Conservation (phyloP, 192 early-diverging fungal species). For the Coemansia guatemalensis region DNA sequence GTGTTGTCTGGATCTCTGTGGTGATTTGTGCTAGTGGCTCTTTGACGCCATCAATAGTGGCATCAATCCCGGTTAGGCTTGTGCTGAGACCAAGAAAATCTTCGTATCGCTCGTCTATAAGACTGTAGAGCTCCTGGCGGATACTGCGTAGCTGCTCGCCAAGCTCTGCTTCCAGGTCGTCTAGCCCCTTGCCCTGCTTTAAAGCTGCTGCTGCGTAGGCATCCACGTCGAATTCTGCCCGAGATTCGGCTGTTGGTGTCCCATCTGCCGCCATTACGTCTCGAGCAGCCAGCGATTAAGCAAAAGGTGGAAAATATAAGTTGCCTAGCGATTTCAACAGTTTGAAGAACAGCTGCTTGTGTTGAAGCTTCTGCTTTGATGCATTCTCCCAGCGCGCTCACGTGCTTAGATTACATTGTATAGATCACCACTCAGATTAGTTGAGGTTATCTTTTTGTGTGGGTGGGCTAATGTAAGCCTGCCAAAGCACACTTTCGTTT, state of each 20-base stretch:
- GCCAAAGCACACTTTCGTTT: neutral
- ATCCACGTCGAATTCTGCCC: conserved; percentile 16
- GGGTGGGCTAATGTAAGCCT: neutral
- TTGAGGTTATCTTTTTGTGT: neutral
- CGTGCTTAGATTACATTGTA: neutral
- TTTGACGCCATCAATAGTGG: conserved; percentile 12
- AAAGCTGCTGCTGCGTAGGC: conserved; percentile 24
- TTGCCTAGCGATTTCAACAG: neutral
- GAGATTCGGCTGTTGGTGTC: conserved; percentile 5
- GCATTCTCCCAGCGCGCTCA: neutral
- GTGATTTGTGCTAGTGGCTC: conserved; percentile 11
- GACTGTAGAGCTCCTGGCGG: conserved; percentile 22
- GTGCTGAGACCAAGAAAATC: conserved; percentile 47
- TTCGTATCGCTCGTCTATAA: conserved; percentile 37
- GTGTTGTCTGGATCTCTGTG: conserved; percentile 8
- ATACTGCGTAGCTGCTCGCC: conserved; percentile 13
- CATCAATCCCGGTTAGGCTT: conserved; percentile 32
- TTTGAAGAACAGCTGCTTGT: neutral
- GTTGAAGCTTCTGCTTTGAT: neutral
- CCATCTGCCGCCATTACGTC: conserved; percentile 33
- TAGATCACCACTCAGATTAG: neutral
- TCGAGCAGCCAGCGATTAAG: conserved; percentile 1
- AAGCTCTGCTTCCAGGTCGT: conserved; percentile 29
- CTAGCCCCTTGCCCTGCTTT: conserved; percentile 26
- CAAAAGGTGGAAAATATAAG: neutral